phyloP scores from a whole-genome alignment of 179 eudicot species.

The Beta macrorhiza region DNA sequence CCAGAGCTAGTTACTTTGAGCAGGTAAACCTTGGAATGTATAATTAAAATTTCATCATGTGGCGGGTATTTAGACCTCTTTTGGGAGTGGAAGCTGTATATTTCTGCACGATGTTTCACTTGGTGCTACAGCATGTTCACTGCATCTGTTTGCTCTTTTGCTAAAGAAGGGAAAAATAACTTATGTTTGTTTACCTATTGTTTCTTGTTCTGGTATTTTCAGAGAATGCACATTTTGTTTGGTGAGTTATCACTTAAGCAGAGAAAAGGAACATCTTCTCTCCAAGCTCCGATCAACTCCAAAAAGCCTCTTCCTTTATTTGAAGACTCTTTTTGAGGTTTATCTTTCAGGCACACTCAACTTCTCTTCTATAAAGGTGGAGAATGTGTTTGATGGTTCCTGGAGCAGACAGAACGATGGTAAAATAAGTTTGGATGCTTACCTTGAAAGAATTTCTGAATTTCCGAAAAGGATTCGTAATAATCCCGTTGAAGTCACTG shows the following conservation, averaged over 20 bases:
- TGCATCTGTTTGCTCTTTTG: not conserved
- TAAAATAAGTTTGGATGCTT: slow-evolving; percentile 44
- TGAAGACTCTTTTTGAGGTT: slow-evolving; percentile 86
- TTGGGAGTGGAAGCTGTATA: not conserved
- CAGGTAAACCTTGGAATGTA: slow-evolving; percentile 50
- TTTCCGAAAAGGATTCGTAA: slow-evolving; percentile 58
- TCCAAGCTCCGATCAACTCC: slow-evolving; percentile 64
- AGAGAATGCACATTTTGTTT: slow-evolving; percentile 76
- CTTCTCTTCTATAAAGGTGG: slow-evolving; percentile 44
- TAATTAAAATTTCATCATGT: not conserved
- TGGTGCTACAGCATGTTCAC: not conserved
- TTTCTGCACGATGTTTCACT: not conserved
- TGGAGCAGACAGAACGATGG: slow-evolving; percentile 43
- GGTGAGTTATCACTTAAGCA: slow-evolving; percentile 55
- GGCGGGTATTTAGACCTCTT: not conserved
- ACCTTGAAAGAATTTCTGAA: slow-evolving; percentile 55
- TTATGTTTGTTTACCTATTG: not conserved
- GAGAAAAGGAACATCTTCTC: slow-evolving; percentile 50
- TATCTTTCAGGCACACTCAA: slow-evolving; percentile 66
- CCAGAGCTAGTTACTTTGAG: slow-evolving; percentile 61
- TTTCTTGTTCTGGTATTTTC: slow-evolving; percentile 30
- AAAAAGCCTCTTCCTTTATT: slow-evolving; percentile 82
- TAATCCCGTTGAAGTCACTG: slow-evolving; percentile 67
- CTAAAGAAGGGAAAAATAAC: not conserved
- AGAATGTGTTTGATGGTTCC: slow-evolving; percentile 33